A percentile compares a stretch with the other conserved stretches of the same genome.
Conservation (phyloP, 176 grass and related monocot genomes). For the Chrysopogon serrulatus region DNA sequence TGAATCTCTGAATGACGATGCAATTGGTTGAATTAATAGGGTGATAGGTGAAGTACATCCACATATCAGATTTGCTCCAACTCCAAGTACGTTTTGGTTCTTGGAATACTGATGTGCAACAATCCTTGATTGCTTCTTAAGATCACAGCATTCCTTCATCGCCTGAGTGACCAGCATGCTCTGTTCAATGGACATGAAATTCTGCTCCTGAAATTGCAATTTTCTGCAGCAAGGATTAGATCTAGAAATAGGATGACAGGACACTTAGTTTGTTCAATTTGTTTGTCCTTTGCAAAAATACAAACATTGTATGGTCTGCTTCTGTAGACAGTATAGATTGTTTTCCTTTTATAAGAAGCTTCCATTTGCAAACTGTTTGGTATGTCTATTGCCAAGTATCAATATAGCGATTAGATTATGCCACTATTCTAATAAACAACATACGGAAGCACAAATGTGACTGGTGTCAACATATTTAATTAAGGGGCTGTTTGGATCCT, state of each 20-base stretch:
- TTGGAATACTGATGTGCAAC: slow-evolving; percentile 22
- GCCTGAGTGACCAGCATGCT: slow-evolving; percentile 9
- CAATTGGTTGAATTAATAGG: slow-evolving; percentile 32
- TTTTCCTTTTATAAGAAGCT: slow-evolving; percentile 32
- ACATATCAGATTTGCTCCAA: slow-evolving; percentile 19
- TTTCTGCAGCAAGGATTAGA: slow-evolving; percentile 26
- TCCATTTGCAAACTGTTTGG: not conserved
- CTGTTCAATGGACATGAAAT: slow-evolving; percentile 29
- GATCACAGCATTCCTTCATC: slow-evolving; percentile 1
- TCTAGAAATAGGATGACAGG: slow-evolving; percentile 26
- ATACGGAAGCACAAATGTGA: not conserved
- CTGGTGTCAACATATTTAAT: not conserved
- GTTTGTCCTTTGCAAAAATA: slow-evolving; percentile 8
- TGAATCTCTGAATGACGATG: slow-evolving; percentile 16
- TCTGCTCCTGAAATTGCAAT: slow-evolving; percentile 27
- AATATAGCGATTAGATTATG: not conserved
- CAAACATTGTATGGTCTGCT: slow-evolving; percentile 12
- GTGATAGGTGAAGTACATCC: slow-evolving; percentile 31
- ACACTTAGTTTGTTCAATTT: slow-evolving; percentile 26
- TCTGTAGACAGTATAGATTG: slow-evolving; percentile 4
- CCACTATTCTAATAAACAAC: not conserved
- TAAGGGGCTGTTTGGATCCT: no score
- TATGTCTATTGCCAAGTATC: not conserved
- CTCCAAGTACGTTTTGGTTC: slow-evolving; percentile 35
- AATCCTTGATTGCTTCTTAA: not conserved